Evolutionary conservation across 208 protist species (phyloP).

Genomic region (Crithidia brevicula): DNA sequence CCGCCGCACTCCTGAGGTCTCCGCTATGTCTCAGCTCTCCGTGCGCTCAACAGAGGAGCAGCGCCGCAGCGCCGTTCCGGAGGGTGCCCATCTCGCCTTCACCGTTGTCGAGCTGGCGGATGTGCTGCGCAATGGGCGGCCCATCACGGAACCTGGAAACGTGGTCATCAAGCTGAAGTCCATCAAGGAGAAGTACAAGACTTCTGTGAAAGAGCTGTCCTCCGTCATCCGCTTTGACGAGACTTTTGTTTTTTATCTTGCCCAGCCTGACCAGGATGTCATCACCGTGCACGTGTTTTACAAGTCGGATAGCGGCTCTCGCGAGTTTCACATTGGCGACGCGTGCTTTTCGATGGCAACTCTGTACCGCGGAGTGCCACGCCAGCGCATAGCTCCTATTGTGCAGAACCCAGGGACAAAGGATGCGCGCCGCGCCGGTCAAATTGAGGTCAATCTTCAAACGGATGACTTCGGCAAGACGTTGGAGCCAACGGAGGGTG

Average conservation of each 20-base stretch:
- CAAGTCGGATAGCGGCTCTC: conserved; percentile 62
- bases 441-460: conserved; percentile 78
- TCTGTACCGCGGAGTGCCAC: conserved; percentile 70
- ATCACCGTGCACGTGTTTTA: conserved; percentile 91
- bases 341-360: conserved; percentile 88
- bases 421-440: conserved; percentile 60
- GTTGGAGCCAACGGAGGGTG: conserved; percentile 47
- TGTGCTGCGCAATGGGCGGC: conserved; percentile 61
- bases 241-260: conserved; percentile 88
- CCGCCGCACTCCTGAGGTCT: conserved; percentile 26
- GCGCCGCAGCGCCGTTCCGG: conserved; percentile 63
- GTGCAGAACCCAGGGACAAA: conserved; percentile 80
- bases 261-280: conserved; percentile 88
- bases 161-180: conserved; percentile 90
- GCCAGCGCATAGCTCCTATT: conserved; percentile 78
- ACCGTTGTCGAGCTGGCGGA: conserved; percentile 77
- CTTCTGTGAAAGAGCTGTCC: conserved; percentile 72
- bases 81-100: conserved; percentile 82
- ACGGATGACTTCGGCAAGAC: conserved; percentile 87
- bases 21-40: conserved; percentile 51
- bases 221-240: conserved; percentile 83
- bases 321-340: conserved; percentile 85
- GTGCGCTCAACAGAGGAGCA: conserved; percentile 53
- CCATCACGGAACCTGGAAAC: conserved; percentile 77
- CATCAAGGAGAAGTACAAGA: conserved; percentile 93